Percentiles rank a stretch among this genome's conserved stretches.
Conservation (phyloP, 2,329 filamentous ascomycete species). For the Fusarium sp. region DNA sequence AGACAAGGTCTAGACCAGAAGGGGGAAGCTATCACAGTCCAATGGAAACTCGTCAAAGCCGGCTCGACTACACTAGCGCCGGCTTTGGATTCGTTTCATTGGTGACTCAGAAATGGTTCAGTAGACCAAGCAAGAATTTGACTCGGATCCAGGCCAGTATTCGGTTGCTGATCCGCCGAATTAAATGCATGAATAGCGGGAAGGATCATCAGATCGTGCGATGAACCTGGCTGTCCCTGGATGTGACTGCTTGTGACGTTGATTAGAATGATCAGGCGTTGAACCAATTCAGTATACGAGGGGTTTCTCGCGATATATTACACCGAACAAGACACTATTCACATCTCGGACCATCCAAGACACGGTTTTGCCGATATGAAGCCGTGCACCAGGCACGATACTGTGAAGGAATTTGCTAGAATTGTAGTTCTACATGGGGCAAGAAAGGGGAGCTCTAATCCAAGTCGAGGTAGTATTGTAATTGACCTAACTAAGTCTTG, state of each 20-base stretch:
- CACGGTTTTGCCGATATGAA: background rate
- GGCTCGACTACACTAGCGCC: background rate
- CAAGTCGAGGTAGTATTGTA: rapidly evolving
- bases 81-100: background rate
- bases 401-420: no score
- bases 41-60: background rate
- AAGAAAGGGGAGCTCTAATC: rapidly evolving
- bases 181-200: background rate
- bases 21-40: background rate
- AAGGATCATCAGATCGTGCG: background rate
- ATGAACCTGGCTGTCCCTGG: background rate
- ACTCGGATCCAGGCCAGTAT: background rate
- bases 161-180: constrained; percentile 12
- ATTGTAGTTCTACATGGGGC: no score
- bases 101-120: background rate
- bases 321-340: background rate
- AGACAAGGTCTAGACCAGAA: background rate
- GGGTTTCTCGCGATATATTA: background rate
- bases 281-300: background rate
- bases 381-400: background rate
- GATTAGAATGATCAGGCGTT: background rate
- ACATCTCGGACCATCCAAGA: background rate
- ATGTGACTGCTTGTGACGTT: no score
- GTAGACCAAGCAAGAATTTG: background rate
- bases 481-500: background rate